A percentile compares a stretch with the other conserved stretches of the same genome.
These are phyloP conservation scores for Saccharomycopsis amapae DNA, from an alignment of 805 yeast species.

Conservation along the genomic window DNA sequence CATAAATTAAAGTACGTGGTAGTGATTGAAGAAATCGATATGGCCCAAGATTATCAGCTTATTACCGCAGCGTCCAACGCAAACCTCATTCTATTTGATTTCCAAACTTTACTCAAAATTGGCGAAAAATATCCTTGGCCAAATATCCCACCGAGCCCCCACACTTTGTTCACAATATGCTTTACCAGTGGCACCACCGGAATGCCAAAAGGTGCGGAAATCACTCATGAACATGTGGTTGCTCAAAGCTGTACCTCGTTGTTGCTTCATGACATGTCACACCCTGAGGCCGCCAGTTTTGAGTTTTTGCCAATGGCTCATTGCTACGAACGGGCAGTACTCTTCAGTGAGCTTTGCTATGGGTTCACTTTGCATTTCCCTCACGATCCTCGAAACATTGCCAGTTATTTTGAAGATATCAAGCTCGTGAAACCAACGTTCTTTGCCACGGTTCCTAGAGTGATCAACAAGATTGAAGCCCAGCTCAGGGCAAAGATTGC, in stretches of 20 bases:
- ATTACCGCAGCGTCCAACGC: neutral
- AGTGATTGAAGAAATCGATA: slow-evolving; percentile 3
- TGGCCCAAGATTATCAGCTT: neutral
- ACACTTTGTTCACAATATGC: slow-evolving; percentile 1
- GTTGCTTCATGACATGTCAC: no score
- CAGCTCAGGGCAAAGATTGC: slow-evolving; percentile 45
- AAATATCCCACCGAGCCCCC: neutral
- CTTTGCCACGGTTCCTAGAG: slow-evolving; percentile 70
- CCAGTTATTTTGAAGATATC: slow-evolving; percentile 35
- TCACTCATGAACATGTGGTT: slow-evolving; percentile 34
- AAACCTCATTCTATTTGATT: neutral
- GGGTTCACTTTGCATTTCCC: neutral
- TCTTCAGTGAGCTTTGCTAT: neutral
- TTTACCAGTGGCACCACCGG: slow-evolving; percentile 32
- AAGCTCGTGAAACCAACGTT: slow-evolving; percentile 24
- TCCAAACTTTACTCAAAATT: neutral
- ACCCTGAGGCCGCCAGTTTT: no score
- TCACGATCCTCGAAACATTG: slow-evolving; percentile 7
- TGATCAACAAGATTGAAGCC: slow-evolving; percentile 54
- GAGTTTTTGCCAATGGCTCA: slow-evolving; percentile 10
- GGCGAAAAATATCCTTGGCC: neutral
- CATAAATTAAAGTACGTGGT: neutral
- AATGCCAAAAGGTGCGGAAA: slow-evolving; percentile 60
- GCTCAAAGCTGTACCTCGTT: no score
- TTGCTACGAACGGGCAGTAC: slow-evolving; percentile 1